Percentiles rank a stretch among this genome's conserved stretches.
Evolutionary conservation across 345 rosid genomes (phyloP).

Genomic region (Aquilaria malaccensis): DNA sequence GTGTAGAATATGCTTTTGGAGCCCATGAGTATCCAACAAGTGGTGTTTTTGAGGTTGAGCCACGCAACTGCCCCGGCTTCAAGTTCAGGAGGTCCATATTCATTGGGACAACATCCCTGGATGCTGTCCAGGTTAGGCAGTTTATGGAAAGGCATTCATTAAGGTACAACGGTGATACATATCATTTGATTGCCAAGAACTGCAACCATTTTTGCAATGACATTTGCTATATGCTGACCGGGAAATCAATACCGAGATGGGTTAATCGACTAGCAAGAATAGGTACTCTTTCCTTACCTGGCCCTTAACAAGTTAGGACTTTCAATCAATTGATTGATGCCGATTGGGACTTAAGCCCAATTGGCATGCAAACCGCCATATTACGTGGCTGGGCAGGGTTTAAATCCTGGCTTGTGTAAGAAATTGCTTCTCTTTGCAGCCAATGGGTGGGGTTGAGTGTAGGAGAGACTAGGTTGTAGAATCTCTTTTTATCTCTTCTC

Average conservation of each 20-base stretch:
- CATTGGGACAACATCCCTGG: conserved; percentile 81
- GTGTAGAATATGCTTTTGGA: conserved; percentile 96
- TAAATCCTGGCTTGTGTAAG: no score
- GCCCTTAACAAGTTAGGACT: neutral
- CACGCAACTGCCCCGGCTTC: conserved; percentile 91
- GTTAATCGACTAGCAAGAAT: conserved; percentile 85
- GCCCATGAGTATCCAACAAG: conserved; percentile 86
- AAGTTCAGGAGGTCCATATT: conserved; percentile 83
- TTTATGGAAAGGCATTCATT: conserved; percentile 80
- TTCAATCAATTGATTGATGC: neutral
- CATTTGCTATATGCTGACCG: conserved; percentile 62
- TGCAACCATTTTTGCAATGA: conserved; percentile 95
- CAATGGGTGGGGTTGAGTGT: no score
- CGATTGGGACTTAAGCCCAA: neutral
- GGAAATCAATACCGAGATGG: conserved; percentile 82
- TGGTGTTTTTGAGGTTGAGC: conserved; percentile 95
- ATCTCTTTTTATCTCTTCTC: no score
- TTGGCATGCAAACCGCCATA: no score
- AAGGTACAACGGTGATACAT: conserved; percentile 73
- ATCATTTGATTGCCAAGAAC: conserved; percentile 86
- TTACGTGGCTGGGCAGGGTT: no score
- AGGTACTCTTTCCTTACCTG: conserved; percentile 34
- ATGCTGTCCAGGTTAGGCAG: conserved; percentile 73
- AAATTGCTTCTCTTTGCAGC: no score
- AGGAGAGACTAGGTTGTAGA: no score